Conservation (phyloP, 2,329 filamentous ascomycete genomes). For the Lachnellula cervina region DNA sequence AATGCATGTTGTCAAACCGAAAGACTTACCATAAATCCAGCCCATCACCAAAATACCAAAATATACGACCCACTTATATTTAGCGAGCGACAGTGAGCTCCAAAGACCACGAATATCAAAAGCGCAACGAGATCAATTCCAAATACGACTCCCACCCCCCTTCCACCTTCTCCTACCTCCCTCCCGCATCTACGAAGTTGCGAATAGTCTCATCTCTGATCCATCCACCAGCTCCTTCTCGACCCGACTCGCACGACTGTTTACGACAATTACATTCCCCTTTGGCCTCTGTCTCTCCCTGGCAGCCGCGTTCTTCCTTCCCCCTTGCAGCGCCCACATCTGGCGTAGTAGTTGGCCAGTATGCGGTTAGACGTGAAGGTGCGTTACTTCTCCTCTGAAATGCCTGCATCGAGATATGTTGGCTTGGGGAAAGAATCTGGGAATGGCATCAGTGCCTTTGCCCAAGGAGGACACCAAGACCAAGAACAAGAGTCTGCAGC, state of each 20-base stretch:
- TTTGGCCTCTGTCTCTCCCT: conserved; percentile 13
- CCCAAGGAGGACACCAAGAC: neutral
- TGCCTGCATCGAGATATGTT: conserved; percentile 1
- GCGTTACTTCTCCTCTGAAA: conserved; percentile 22
- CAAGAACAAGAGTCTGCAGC: conserved; percentile 18
- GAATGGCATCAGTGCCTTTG: conserved; percentile 6
- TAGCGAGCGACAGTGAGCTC: conserved; percentile 12
- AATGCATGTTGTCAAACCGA: no score
- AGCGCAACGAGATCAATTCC: neutral
- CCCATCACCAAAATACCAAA: neutral
- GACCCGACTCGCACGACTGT: neutral
- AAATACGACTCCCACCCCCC: neutral
- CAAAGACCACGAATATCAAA: conserved; percentile 23
- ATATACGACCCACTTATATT: neutral
- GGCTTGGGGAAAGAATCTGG: neutral
- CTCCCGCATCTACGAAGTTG: neutral
- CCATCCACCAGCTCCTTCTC: neutral
- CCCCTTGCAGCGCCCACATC: conserved; percentile 14
- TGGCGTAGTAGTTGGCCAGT: conserved; percentile 25
- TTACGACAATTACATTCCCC: neutral
- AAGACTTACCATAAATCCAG: no score
- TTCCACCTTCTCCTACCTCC: neutral
- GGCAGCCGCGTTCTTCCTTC: conserved; percentile 19
- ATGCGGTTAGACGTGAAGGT: conserved; percentile 61
- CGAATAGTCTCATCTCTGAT: neutral